These are phyloP conservation scores for Phytophthora multivora DNA, from an alignment of 352 stramenopile species.

Conservation along the genomic window DNA sequence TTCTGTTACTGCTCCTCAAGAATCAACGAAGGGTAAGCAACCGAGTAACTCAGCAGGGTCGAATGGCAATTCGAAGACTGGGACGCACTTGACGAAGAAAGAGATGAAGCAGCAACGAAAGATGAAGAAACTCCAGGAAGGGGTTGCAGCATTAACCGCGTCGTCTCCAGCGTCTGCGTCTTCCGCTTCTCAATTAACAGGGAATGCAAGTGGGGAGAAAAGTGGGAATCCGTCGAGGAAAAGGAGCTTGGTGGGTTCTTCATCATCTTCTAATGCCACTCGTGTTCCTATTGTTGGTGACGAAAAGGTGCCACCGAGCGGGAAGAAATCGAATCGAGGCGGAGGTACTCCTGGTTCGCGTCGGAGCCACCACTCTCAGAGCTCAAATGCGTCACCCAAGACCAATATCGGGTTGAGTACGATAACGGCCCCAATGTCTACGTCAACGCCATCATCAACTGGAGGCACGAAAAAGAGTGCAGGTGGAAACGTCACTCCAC, in stretches of 20 bases:
- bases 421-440: background rate
- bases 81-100: constrained; percentile 55
- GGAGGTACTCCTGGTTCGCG: constrained; percentile 37
- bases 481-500: constrained; percentile 15
- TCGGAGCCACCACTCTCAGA: constrained; percentile 29
- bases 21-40: constrained; percentile 29
- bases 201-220: constrained; percentile 26
- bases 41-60: constrained; percentile 11
- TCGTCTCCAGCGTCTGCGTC: constrained; percentile 5
- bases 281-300: constrained; percentile 40
- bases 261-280: constrained; percentile 17
- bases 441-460: constrained; percentile 3
- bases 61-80: constrained; percentile 30
- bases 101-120: constrained; percentile 77
- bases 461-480: constrained; percentile 17
- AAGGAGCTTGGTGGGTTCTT: constrained; percentile 26
- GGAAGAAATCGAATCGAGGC: constrained; percentile 51
- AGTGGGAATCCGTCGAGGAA: constrained; percentile 24
- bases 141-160: constrained; percentile 4
- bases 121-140: constrained; percentile 70
- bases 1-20: constrained; percentile 15
- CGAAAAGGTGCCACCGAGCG: constrained; percentile 39
- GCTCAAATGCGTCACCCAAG: constrained; percentile 18
- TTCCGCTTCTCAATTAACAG: constrained; percentile 13
- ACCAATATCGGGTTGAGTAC: constrained; percentile 3